Percentiles rank a stretch among this genome's conserved stretches.
These are phyloP conservation scores for Sophora flavescens DNA, from an alignment of 306 rosid genomes.

Conservation along the genomic window DNA sequence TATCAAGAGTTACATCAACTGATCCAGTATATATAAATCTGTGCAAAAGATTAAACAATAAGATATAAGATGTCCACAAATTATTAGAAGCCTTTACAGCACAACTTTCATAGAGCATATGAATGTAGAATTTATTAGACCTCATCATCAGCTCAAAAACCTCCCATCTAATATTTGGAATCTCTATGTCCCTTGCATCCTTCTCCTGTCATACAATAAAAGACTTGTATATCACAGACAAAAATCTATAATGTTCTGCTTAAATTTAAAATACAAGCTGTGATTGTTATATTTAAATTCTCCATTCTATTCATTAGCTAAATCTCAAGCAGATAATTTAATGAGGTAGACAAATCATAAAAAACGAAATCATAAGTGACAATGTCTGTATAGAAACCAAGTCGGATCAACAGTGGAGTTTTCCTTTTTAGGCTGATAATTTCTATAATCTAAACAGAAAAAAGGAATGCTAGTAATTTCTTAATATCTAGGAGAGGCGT, in stretches of 20 bases:
- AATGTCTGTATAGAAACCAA: conserved; percentile 15
- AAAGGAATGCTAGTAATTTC: background rate
- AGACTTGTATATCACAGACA: conserved; percentile 31
- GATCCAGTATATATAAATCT: conserved; percentile 96
- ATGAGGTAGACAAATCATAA: conserved; percentile 7
- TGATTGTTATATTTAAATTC: background rate
- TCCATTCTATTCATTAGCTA: conserved; percentile 13
- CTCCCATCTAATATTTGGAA: conserved; percentile 94
- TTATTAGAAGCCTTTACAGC: conserved; percentile 31
- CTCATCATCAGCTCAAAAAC: conserved; percentile 93
- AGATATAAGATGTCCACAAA: conserved; percentile 29
- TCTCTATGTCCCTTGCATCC: conserved; percentile 92
- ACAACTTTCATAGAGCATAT: conserved; percentile 24
- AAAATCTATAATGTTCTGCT: conserved; percentile 4
- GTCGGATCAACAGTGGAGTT: background rate
- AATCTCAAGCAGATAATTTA: background rate
- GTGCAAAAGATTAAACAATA: conserved; percentile 37
- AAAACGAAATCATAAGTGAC: background rate
- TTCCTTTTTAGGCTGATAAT: background rate
- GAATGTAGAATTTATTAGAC: conserved; percentile 45
- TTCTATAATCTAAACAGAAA: background rate
- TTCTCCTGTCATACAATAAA: conserved; percentile 70
- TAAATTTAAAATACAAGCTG: conserved; percentile 8
- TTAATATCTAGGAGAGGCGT: background rate
- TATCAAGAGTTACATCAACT: conserved; percentile 68